These are phyloP conservation scores for Eutrema heterophyllum DNA, from an alignment of 345 rosid genomes.

Conservation along the genomic window DNA sequence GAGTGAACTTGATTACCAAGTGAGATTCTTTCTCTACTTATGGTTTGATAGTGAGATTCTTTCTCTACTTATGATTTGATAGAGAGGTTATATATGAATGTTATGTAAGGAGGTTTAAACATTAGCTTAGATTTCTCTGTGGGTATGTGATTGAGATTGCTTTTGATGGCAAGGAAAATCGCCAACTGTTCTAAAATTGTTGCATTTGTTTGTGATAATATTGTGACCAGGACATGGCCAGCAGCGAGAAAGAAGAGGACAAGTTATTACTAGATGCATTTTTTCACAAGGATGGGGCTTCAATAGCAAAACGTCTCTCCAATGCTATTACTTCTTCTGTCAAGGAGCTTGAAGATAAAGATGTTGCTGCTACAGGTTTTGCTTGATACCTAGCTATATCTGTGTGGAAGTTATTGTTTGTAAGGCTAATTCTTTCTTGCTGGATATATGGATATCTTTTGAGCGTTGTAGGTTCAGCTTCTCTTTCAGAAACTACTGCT, in stretches of 20 bases:
- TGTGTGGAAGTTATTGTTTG: background rate
- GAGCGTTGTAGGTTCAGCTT: background rate
- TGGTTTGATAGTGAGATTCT: no score
- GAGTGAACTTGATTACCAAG: background rate
- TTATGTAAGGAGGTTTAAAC: background rate
- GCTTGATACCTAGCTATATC: background rate
- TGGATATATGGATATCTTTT: background rate
- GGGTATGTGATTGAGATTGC: background rate
- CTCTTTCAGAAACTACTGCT: background rate
- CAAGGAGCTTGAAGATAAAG: background rate
- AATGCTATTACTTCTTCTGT: background rate
- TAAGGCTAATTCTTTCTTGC: background rate
- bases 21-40: background rate
- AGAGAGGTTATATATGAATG: background rate
- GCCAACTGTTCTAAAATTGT: no score
- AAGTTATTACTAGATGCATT: background rate
- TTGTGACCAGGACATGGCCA: background rate
- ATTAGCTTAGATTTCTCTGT: background rate
- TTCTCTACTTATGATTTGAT: no score
- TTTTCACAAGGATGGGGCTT: background rate
- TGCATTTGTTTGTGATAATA: no score
- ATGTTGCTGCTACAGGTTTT: background rate
- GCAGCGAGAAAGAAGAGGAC: background rate
- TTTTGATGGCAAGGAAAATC: background rate
- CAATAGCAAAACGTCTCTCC: constrained; percentile 9